These are phyloP conservation scores for Pichia sporocuriosa DNA, from an alignment of 805 yeast genomes.

Conservation along the genomic window DNA sequence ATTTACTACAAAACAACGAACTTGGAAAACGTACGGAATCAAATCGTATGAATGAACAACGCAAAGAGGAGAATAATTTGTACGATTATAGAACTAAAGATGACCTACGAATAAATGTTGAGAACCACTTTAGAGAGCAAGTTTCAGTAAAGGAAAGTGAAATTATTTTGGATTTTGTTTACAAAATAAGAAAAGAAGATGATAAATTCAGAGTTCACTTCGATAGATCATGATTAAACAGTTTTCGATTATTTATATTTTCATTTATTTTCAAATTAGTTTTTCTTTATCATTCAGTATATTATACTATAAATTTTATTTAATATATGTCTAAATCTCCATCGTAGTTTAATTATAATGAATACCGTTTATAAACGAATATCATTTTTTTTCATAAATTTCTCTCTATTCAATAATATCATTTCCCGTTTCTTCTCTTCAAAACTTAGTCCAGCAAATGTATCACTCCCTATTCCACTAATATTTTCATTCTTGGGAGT, in stretches of 20 bases:
- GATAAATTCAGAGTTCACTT: conserved; percentile 35
- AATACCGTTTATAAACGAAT: not conserved
- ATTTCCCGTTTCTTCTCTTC: conserved; percentile 47
- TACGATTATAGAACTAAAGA: conserved; percentile 28
- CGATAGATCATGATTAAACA: conserved; percentile 16
- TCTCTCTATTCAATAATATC: conserved; percentile 55
- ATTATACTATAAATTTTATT: too few species aligned
- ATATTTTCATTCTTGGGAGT: too few species aligned
- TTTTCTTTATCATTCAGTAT: too few species aligned
- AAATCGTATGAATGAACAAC: conserved; percentile 23
- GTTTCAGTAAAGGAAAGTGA: conserved; percentile 71
- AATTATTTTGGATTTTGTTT: conserved; percentile 79
- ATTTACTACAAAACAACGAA: conserved; percentile 53
- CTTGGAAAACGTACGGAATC: conserved; percentile 64
- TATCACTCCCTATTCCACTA: conserved; percentile 17
- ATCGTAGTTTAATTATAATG: too few species aligned
- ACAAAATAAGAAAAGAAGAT: conserved; percentile 68
- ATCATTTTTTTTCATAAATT: conserved; percentile 33
- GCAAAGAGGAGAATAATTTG: conserved; percentile 21
- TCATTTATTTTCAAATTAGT: not conserved
- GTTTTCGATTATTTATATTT: not conserved
- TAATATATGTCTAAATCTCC: too few species aligned
- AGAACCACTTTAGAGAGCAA: conserved; percentile 51
- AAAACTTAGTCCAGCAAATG: conserved; percentile 37
- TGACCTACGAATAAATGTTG: conserved; percentile 25